Conservation (phyloP, 2,329 filamentous ascomycete genomes). For the Teratosphaeria epicoccoides region DNA sequence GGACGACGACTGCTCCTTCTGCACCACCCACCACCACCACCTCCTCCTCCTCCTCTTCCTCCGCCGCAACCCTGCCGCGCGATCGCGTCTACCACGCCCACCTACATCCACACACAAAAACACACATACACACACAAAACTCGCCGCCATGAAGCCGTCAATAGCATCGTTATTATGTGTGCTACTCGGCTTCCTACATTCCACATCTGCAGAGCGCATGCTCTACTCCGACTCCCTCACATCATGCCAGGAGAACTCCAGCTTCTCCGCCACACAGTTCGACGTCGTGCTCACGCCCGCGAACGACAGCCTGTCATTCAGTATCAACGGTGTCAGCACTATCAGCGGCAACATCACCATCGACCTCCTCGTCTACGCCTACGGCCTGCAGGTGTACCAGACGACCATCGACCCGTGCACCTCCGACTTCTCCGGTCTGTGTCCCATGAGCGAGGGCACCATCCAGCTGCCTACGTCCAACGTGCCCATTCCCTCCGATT, state of each 20-base stretch:
- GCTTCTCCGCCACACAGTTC: constrained; percentile 81
- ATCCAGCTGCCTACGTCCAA: constrained; percentile 53
- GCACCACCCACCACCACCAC: too few species aligned
- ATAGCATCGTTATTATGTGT: constrained; percentile 23
- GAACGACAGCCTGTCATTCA: constrained; percentile 62
- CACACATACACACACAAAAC: constrained; percentile 1
- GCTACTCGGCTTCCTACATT: constrained; percentile 34
- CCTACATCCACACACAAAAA: constrained; percentile 4
- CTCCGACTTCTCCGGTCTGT: constrained; percentile 60
- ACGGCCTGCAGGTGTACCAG: constrained; percentile 64
- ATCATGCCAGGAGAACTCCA: constrained; percentile 71
- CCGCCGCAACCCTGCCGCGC: not conserved
- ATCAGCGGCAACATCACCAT: constrained; percentile 75
- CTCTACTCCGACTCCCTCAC: constrained; percentile 77
- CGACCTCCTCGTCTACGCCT: constrained; percentile 65
- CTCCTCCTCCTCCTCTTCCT: too few species aligned
- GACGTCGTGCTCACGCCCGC: constrained; percentile 68
- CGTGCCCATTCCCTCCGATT: constrained; percentile 46
- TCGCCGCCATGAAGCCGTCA: constrained; percentile 18
- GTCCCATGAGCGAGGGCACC: constrained; percentile 79
- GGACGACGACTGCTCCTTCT: not conserved
- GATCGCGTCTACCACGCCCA: not conserved
- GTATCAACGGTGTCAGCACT: constrained; percentile 71
- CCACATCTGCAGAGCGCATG: constrained; percentile 49
- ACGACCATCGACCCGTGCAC: constrained; percentile 65